Base-by-base conservation (phyloP, 202 grass and related monocot species). In the Saccharum hybrid region DNA sequence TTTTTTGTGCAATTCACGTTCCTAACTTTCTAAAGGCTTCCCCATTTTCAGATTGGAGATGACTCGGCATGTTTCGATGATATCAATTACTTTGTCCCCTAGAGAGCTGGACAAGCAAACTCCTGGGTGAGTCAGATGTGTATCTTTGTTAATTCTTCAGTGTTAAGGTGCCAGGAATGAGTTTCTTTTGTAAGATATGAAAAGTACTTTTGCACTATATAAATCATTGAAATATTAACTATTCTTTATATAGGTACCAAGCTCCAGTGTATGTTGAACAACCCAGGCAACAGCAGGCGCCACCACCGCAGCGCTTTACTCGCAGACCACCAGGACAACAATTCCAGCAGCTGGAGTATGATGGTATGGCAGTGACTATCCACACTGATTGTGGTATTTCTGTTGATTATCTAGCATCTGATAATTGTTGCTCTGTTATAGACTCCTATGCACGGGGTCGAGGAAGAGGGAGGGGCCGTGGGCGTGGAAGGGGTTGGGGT, bases 61-160 rank as follows among this genome's bases (percentile, higher is more conserved):
- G 86, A 93, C 88, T 52, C 84, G 94, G 13, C 88, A 96, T 93
- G 90, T 96, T 81, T 96, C 94, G 0, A 93, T 96, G 90, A 93
- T 96, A 69, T 93, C 94, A 75, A 93, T 96, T 72, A 87, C 94
- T 65, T 84, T 96, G 22, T 96, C 94, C 65, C 82, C 84, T n/a
- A 80, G 40, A 74, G 94, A 93, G 16, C 86, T 96, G 68, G 89
- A 96, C 59, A 85, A 77, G 54, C 75, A 89, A 42, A 93, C 88
- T 14, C 88, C 90, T 86, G 94, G 94, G 94, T 96, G 85, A 84
- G 46, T 62, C 19, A 18, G 41, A 81, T 68, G 46, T 23, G 48
- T 83, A n/a, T 31, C 8, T 41, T 34, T 0, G 6, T 66, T 59
- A 40, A 63, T 76, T 84, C 10, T 61, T 67, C 43, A 88, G 43